phyloP scores from a whole-genome alignment of 495 filamentous ascomycete genomes.

The Neurospora terricola region DNA sequence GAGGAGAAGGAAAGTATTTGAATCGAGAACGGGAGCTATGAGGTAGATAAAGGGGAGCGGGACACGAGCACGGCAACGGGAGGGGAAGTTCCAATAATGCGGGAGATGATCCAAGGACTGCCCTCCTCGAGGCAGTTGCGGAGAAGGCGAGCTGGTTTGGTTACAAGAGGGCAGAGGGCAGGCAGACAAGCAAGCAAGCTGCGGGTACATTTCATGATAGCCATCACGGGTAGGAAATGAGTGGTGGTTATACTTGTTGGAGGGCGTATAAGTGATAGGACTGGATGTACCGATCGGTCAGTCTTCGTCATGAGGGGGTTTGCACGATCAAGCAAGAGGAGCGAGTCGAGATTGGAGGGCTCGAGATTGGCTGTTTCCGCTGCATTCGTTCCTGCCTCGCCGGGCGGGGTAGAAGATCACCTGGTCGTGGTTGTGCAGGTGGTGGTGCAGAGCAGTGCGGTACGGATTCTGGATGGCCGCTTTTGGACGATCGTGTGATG shows the following conservation, averaged over 20 bases:
- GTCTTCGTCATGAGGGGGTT: neutral
- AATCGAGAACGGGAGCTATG: neutral
- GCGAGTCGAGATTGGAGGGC: conserved; percentile 7
- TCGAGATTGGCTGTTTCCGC: conserved; percentile 4
- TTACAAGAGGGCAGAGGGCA: neutral
- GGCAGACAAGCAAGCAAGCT: neutral
- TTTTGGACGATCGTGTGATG: conserved; percentile 22
- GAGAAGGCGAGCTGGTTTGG: neutral
- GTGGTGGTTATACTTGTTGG: neutral
- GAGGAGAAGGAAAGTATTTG: conserved; percentile 4
- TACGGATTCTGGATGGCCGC: conserved; percentile 4
- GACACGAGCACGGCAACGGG: neutral
- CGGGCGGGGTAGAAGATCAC: conserved; percentile 28
- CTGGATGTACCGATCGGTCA: neutral
- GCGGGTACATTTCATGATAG: neutral
- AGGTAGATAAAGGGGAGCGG: neutral
- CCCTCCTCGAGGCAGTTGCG: neutral
- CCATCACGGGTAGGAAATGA: neutral
- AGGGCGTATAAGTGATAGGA: neutral
- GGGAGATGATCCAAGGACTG: neutral
- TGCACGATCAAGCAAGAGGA: neutral
- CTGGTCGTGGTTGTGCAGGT: neutral
- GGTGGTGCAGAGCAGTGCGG: neutral
- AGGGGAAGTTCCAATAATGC: neutral
- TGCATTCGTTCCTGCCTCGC: conserved; percentile 18